Evolutionary conservation across 2,329 filamentous ascomycete species (phyloP), one percentile per base, ranked within the genome.

Genomic region (Fusarium fujikuroi): DNA sequence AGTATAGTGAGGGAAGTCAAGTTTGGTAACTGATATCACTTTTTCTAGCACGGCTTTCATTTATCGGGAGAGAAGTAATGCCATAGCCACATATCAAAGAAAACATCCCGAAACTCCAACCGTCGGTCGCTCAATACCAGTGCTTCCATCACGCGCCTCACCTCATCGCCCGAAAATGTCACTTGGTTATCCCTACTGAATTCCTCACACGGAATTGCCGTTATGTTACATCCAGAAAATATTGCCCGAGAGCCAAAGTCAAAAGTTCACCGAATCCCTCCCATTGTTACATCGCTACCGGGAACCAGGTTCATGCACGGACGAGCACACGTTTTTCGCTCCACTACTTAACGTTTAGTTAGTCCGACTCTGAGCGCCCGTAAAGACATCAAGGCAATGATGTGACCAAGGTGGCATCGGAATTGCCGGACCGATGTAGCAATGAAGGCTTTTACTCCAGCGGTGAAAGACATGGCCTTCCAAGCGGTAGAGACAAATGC

Each of bases 1-100:
- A 12, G 4, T 6, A n/a, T 4, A 44, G 28, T 4, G 16, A 19
- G 25, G 9, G 16, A 4, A 19, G 0, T 23, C 0, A 18, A 9
- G 9, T 15, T 12, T 30, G 4, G 25, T 30, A 3, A n/a, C 14
- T 16, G 9, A 30, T 7, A 6, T 5, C 7, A 11, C 12, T 21
- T 21, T 28, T 15, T 25, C 12, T 10, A 30, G 7, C 6, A 10
- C 9, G 14, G 19, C 4, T 30, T 21, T 11, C 0, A n/a, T 4
- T n/a, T 30, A 5, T n/a, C 5, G 0, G 21, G 16, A n/a, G 9
- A 4, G 19, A 49, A 6, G 19, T 4, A 7, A n/a, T 18, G 0
- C 5, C 28, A 9, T n/a, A 49, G 14, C 7, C 28, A 49, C 46
- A 49, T 3, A 18, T 12, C 0, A 8, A 23, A 3, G 5, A 49